Percentiles rank a stretch among this genome's conserved stretches.
Evolutionary conservation across 352 stramenopile genomes (phyloP).

Genomic region (Phytophthora sojae): DNA sequence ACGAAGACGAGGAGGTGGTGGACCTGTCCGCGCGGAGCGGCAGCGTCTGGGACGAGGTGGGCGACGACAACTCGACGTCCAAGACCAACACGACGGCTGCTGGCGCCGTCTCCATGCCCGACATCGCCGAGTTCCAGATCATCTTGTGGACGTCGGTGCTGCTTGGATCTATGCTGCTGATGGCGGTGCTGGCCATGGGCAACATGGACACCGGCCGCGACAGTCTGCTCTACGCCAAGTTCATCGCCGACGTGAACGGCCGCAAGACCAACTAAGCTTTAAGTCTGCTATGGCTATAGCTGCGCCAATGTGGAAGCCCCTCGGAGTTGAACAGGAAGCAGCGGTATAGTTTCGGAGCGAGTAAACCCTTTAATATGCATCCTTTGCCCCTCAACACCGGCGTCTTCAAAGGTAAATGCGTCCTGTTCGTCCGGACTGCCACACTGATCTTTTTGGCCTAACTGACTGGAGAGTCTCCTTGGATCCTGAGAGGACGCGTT

Average conservation of each 20-base stretch:
- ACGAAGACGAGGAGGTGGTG: slow-evolving; percentile 22
- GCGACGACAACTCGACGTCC: slow-evolving; percentile 32
- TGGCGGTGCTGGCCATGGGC: slow-evolving; percentile 63
- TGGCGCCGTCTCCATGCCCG: slow-evolving; percentile 53
- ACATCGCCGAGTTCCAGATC: slow-evolving; percentile 85
- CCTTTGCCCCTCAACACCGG: slow-evolving; percentile 7
- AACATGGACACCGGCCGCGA: slow-evolving; percentile 82
- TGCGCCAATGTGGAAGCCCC: slow-evolving; percentile 12
- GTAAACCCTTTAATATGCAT: slow-evolving; percentile 41
- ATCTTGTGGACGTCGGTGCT: slow-evolving; percentile 83
- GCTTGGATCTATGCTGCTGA: slow-evolving; percentile 55
- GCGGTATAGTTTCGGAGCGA: slow-evolving; percentile 26
- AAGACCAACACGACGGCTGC: slow-evolving; percentile 32
- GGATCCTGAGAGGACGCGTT: slow-evolving; percentile 8
- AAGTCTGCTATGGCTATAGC: background rate
- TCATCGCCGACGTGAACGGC: slow-evolving; percentile 62
- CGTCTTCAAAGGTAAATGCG: background rate
- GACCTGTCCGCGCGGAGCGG: slow-evolving; percentile 32
- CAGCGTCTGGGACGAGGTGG: slow-evolving; percentile 27
- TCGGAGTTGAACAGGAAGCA: slow-evolving; percentile 12
- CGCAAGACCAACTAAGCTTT: slow-evolving; percentile 62
- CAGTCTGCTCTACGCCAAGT: slow-evolving; percentile 89
- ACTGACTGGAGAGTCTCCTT: slow-evolving; percentile 18
- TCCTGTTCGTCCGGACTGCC: background rate
- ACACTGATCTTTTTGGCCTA: background rate